Evolutionary conservation across 2,329 filamentous ascomycete species (phyloP).

Genomic region (Geoglossum cookeanum): DNA sequence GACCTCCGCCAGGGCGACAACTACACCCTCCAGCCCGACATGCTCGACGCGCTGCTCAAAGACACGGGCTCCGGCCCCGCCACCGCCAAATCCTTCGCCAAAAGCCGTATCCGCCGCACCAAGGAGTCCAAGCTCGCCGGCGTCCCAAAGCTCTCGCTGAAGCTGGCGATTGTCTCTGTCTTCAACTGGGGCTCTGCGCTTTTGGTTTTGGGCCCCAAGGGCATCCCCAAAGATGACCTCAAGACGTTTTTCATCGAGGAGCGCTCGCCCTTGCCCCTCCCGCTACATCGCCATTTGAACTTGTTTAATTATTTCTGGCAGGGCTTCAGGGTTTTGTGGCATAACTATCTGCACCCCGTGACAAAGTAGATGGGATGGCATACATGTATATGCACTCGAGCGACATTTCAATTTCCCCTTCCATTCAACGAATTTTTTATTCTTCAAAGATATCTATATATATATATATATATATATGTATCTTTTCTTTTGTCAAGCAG

Average conservation of each 20-base stretch:
- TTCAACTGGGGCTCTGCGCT: neutral
- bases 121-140: conserved; percentile 14
- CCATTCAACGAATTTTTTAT: neutral
- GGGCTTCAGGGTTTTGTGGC: neutral
- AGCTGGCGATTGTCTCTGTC: conserved; percentile 6
- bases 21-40: conserved; percentile 17
- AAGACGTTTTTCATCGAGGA: neutral
- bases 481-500: no score
- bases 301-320: neutral
- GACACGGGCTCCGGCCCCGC: conserved; percentile 17
- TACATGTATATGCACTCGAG: neutral
- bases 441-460: no score
- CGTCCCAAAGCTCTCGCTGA: conserved; percentile 12
- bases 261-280: neutral
- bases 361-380: neutral
- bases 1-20: conserved; percentile 19
- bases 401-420: neutral
- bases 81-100: conserved; percentile 14
- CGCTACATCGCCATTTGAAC: neutral
- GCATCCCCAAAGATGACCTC: neutral
- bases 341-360: neutral
- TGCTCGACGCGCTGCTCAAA: conserved; percentile 16
- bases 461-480: no score
- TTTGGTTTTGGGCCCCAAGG: neutral
- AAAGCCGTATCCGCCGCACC: conserved; percentile 15